Percentiles rank a stretch among this genome's conserved stretches.
Evolutionary conservation across 2,329 filamentous ascomycete species (phyloP).

Genomic region (Drechslera avenae): DNA sequence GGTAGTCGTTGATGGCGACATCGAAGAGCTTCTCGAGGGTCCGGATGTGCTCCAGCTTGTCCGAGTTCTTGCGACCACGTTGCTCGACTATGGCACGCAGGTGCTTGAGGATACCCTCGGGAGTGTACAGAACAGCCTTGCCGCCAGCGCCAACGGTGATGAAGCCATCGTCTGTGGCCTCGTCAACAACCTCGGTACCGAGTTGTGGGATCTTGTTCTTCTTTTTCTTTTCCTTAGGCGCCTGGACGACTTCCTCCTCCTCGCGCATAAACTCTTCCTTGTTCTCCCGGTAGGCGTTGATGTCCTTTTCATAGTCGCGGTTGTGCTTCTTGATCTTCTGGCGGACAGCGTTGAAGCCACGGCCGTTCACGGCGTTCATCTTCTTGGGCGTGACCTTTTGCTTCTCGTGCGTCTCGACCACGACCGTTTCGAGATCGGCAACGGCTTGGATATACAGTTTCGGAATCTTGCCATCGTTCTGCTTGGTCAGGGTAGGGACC

Average conservation of each 20-base stretch:
- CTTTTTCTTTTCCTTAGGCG: conserved; percentile 46
- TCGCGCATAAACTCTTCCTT: conserved; percentile 89
- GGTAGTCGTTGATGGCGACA: conserved; percentile 88
- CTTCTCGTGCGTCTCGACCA: conserved; percentile 93
- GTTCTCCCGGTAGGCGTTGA: conserved; percentile 84
- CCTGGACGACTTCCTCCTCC: conserved; percentile 76
- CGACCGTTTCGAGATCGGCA: conserved; percentile 89
- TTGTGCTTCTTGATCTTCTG: conserved; percentile 99
- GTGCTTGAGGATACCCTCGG: conserved; percentile 98
- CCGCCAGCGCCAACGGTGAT: conserved; percentile 87
- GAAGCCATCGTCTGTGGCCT: conserved; percentile 82
- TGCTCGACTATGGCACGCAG: conserved; percentile 91
- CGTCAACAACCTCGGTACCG: conserved; percentile 57
- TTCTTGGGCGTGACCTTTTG: conserved; percentile 96
- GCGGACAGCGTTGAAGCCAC: conserved; percentile 94
- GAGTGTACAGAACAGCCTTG: conserved; percentile 87
- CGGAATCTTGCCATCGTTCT: conserved; percentile 74
- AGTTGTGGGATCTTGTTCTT: conserved; percentile 58
- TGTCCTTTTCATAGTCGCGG: conserved; percentile 87
- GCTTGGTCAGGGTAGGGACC: conserved; percentile 61
- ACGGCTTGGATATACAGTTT: conserved; percentile 93
- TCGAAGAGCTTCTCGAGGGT: conserved; percentile 96
- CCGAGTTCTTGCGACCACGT: conserved; percentile 98
- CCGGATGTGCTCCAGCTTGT: conserved; percentile 90
- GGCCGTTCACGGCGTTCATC: conserved; percentile 96